Base-by-base conservation (phyloP, 306 rosid genomes). In the Macrotyloma uniflorum region DNA sequence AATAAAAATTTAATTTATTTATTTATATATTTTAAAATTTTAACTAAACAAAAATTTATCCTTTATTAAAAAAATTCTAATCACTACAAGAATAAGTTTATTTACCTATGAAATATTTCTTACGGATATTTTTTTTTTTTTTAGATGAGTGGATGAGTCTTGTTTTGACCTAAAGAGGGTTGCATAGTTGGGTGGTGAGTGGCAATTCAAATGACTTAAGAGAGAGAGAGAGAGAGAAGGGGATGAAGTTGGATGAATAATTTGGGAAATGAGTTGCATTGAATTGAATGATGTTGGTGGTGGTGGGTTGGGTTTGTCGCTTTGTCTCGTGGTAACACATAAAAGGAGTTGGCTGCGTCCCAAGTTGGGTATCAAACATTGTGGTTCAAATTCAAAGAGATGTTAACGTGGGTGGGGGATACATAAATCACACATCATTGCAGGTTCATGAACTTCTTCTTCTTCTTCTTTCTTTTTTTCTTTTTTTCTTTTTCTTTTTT, bases 321-420 rank as follows among this genome's bases (percentile, higher is more conserved):
- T 26, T 78, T 78, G 82, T 78, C 70, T 43, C 55, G 76, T 57
- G 82, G 62, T 69, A 78, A 15, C 30, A 53, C 82, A 30, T 30
- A 43, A 79, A 79, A 58, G 82, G 57, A 28, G 70, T 79, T 69
- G 50, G 77, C 77, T 78, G 82, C 76, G 67, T 69, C 68, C 77
- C 71, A 43, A 78, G 82, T 70, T 58, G 82, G 82, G 63, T 46
- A 69, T 68, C 67, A 43, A 54, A 67, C 1, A 67, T 78, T 77
- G 81, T 77, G 81, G 68, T 53, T 78, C 61, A 11, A 3, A 43
- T 32, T 62, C 24, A 76, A 76, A 63, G 38, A 3, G 6, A 20
- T 50, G 54, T 64, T 76, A 64, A 47, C 50, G 72, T 47, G 61
- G 58, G 1, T 16, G 55, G 5, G 18, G 24, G 66, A 40, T 40